Conservation (phyloP, 768 basidiomycete genomes). For the Termitomyces sp. region DNA sequence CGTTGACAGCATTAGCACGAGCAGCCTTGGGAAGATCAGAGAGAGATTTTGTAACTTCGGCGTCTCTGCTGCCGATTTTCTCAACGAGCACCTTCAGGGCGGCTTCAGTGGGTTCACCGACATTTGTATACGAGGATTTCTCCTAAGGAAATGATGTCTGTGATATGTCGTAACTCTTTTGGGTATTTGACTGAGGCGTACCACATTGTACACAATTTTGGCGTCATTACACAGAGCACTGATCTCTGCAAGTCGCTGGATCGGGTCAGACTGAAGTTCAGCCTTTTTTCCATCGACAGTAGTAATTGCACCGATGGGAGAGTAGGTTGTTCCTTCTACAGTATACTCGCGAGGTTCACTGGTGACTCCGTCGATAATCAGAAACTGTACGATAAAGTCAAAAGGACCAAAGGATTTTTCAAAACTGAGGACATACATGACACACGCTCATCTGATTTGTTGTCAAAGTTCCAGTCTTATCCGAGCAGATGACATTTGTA, state of each 20-base stretch:
- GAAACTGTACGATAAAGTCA: slow-evolving; percentile 50
- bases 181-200: slow-evolving; percentile 30
- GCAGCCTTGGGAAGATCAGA: slow-evolving; percentile 48
- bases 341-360: slow-evolving; percentile 59
- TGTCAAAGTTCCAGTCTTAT: slow-evolving; percentile 96
- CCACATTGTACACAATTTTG: slow-evolving; percentile 79
- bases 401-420: slow-evolving; percentile 2
- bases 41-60: slow-evolving; percentile 55
- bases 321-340: slow-evolving; percentile 92
- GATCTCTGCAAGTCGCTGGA: slow-evolving; percentile 88
- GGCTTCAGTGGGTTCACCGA: slow-evolving; percentile 97
- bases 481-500: slow-evolving; percentile 98
- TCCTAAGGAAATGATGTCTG: slow-evolving; percentile 48
- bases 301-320: slow-evolving; percentile 75
- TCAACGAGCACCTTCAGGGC: slow-evolving; percentile 93
- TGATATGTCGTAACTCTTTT: not conserved
- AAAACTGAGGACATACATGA: slow-evolving; percentile 40
- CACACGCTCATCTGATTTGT: slow-evolving; percentile 98
- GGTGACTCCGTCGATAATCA: slow-evolving; percentile 58
- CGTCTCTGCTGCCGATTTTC: slow-evolving; percentile 81
- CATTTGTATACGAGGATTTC: slow-evolving; percentile 70
- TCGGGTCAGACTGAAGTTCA: slow-evolving; percentile 63
- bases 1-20: slow-evolving; percentile 84
- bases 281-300: slow-evolving; percentile 62
- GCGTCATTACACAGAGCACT: slow-evolving; percentile 94